Base-by-base conservation (phyloP, 2,329 filamentous ascomycete genomes). In the Beauveria brongniartii region DNA sequence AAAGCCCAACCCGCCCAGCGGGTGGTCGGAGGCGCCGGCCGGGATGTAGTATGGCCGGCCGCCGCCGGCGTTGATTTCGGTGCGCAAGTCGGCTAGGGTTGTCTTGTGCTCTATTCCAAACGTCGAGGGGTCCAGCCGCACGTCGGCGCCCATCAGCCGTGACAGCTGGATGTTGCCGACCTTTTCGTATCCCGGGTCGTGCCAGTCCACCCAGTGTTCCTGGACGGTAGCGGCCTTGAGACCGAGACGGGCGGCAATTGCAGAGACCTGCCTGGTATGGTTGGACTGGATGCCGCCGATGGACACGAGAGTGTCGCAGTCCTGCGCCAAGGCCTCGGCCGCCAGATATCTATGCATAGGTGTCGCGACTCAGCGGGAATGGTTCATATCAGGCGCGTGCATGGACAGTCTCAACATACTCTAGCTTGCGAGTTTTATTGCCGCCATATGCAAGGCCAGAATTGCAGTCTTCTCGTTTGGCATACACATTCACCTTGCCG, bases 81-180 rank as follows among this genome's bases (percentile, higher is more conserved):
- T 73, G 47, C 80, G 77, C 3, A 88, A 75, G 1, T 76, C 71
- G 55, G 78, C 77, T 3, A 87, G 78, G 0, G 84, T 86, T 0
- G 74, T 71, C 73, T 88, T 89, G 73, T 90, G 86, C 71, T 84
- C 84, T 65, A 90, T 90, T 28, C 86, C 85, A 67, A 90, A 90
- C 0, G 72, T 73, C 0, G 82, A 82, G 0, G 80, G 75, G 67
- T 87, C 82, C 0, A 89, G 78, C 1, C 80, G 75, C 20, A 86
- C 80, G 64, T 89, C 83, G 1, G 84, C 85, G 51, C 82, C 82
- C 85, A 89, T 88, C 24, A 89, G 76, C 1, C 85, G 78, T 3
- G 84, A 86, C 3, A 90, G 78, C 73, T 90, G 85, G 64, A 90
- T 86, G 74, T 90, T 90, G 64, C 88, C 88, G 8, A 87, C 86